These are phyloP conservation scores for Tetragonia tetragonoides DNA, from an alignment of 148 eudicot genomes.

Conservation along the genomic window DNA sequence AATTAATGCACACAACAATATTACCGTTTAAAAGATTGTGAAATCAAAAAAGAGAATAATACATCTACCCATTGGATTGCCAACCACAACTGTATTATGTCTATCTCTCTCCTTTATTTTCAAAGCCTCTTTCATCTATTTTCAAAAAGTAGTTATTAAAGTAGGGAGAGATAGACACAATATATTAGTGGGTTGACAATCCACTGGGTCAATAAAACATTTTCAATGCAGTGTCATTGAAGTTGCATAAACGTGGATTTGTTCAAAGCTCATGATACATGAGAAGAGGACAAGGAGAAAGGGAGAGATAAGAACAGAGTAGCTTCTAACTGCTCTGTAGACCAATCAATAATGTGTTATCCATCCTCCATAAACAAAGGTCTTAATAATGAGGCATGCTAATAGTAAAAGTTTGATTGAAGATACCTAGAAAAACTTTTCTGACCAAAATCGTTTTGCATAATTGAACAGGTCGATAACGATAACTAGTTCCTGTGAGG, in stretches of 20 bases:
- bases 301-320: conserved; percentile 23
- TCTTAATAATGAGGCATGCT: neutral
- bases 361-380: neutral
- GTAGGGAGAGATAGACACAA: too few relatives aligned
- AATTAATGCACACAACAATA: too few relatives aligned
- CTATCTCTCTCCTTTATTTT: too few relatives aligned
- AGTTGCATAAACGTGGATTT: neutral
- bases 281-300: neutral
- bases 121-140: too few relatives aligned
- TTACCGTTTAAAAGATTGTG: too few relatives aligned
- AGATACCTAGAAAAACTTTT: neutral
- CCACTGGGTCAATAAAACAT: too few relatives aligned
- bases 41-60: too few relatives aligned
- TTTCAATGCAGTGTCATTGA: neutral
- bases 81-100: too few relatives aligned
- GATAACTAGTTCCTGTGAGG: too few relatives aligned
- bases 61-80: too few relatives aligned
- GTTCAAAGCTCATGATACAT: neutral
- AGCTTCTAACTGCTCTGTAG: conserved; percentile 31
- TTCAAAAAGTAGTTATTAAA: too few relatives aligned
- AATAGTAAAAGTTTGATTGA: neutral
- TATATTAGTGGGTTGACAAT: too few relatives aligned
- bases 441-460: neutral
- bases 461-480: neutral
- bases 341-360: conserved; percentile 4